These are phyloP conservation scores for Amanita jacksonii DNA, from an alignment of 768 basidiomycete species.

Conservation along the genomic window DNA sequence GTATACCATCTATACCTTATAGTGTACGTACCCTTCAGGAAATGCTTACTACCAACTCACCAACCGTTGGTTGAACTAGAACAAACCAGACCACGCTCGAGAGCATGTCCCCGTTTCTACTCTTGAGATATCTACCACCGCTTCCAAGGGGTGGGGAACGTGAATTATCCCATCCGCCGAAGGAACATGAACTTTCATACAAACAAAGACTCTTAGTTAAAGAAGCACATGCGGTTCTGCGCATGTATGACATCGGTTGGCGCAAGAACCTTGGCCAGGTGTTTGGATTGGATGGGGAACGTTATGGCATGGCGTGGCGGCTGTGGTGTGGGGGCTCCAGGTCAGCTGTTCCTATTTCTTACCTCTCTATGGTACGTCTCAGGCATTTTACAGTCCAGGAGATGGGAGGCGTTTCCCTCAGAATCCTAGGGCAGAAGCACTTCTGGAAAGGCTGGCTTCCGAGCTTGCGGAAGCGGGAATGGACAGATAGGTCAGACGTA, in stretches of 20 bases:
- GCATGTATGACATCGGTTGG: constrained; percentile 69
- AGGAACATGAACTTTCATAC: constrained; percentile 62
- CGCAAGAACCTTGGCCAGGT: constrained; percentile 60
- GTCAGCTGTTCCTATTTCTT: constrained; percentile 29
- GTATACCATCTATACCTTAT: constrained; percentile 71
- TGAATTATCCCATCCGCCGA: constrained; percentile 55
- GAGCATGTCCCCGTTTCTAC: constrained; percentile 61
- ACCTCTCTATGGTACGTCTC: neutral
- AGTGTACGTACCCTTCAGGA: constrained; percentile 36
- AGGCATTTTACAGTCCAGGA: constrained; percentile 33
- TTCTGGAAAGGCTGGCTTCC: constrained; percentile 54
- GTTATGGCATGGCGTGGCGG: constrained; percentile 42
- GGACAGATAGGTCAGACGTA: too few relatives aligned
- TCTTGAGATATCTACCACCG: constrained; percentile 62
- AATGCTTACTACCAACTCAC: neutral
- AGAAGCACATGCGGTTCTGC: constrained; percentile 50
- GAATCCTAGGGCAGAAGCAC: constrained; percentile 57
- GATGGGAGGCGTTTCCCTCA: constrained; percentile 61
- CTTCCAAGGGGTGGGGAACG: constrained; percentile 27
- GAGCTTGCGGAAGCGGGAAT: constrained; percentile 52
- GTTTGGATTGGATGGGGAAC: constrained; percentile 39
- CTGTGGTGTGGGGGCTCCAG: constrained; percentile 53
- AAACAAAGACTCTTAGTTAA: constrained; percentile 56
- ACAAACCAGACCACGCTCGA: constrained; percentile 86
- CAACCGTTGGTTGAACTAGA: constrained; percentile 23